Conservation (phyloP, 805 yeast genomes). For the Hermanozyma aechmeae region DNA sequence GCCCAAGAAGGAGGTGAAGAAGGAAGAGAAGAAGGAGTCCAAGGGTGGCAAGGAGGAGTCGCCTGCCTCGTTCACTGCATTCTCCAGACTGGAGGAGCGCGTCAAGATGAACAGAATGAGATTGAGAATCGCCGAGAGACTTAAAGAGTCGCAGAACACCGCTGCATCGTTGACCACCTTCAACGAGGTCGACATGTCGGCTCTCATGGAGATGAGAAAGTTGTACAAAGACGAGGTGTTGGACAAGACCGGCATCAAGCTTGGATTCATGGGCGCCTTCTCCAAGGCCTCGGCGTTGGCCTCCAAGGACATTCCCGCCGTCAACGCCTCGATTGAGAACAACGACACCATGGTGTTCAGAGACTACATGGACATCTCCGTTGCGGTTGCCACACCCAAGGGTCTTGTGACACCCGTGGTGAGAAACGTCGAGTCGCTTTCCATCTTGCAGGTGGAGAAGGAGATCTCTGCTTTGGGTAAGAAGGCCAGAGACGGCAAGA, state of each 20-base stretch:
- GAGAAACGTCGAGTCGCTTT: conserved; percentile 89
- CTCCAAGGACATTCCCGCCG: conserved; percentile 89
- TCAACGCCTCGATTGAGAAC: conserved; percentile 88
- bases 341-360: conserved; percentile 91
- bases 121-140: conserved; percentile 95
- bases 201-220: conserved; percentile 88
- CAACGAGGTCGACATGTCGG: conserved; percentile 96
- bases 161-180: conserved; percentile 97
- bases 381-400: conserved; percentile 98
- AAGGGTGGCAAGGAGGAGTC: conserved; percentile 10
- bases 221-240: conserved; percentile 93
- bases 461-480: conserved; percentile 75
- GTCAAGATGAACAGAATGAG: conserved; percentile 99
- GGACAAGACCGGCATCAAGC: conserved; percentile 86
- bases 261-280: conserved; percentile 99
- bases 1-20: conserved; percentile 6
- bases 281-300: conserved; percentile 90
- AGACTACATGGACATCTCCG: conserved; percentile 90
- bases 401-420: conserved; percentile 97
- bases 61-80: conserved; percentile 34
- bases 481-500: conserved; percentile 95
- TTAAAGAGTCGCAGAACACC: conserved; percentile 98
- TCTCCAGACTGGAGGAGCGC: conserved; percentile 79
- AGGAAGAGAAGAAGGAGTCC: conserved; percentile 3
- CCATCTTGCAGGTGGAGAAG: conserved; percentile 81